Evolutionary conservation across 352 stramenopile species (phyloP).

Genomic region (Pythium guiyangense): DNA sequence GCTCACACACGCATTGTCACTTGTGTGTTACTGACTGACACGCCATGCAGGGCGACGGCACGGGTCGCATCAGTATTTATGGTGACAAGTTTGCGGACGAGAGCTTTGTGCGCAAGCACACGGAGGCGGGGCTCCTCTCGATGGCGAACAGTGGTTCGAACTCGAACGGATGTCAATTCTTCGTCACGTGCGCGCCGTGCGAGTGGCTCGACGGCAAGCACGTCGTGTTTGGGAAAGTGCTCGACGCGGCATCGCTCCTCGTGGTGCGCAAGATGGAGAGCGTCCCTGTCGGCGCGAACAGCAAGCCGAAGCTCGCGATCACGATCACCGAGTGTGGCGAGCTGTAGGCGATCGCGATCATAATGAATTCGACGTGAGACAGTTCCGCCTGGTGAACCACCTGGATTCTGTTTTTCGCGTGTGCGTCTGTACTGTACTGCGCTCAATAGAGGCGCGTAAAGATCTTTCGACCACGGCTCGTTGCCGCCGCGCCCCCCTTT

Average conservation of each 20-base stretch:
- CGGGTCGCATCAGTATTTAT: constrained; percentile 83
- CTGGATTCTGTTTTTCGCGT: no score
- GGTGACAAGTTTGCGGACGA: constrained; percentile 86
- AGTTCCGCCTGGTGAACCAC: neutral
- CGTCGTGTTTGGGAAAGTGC: constrained; percentile 94
- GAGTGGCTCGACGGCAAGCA: constrained; percentile 96
- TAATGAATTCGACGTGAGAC: neutral
- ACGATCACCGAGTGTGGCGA: constrained; percentile 88
- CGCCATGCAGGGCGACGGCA: constrained; percentile 60
- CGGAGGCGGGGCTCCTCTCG: constrained; percentile 68
- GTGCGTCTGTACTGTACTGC: no score
- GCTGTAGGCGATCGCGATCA: constrained; percentile 33
- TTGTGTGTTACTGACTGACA: neutral
- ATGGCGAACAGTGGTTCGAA: constrained; percentile 94
- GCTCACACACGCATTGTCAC: neutral
- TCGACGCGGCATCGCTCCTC: constrained; percentile 83
- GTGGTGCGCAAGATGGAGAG: constrained; percentile 91
- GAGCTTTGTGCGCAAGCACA: constrained; percentile 83
- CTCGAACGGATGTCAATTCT: constrained; percentile 95
- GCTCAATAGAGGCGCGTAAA: neutral
- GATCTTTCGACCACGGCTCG: constrained; percentile 15
- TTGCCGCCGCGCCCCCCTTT: neutral
- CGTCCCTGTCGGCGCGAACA: constrained; percentile 76
- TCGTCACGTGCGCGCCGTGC: constrained; percentile 91
- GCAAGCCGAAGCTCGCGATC: constrained; percentile 86